Base-by-base conservation (phyloP, 2,329 filamentous ascomycete genomes). In the Alternaria sp. region DNA sequence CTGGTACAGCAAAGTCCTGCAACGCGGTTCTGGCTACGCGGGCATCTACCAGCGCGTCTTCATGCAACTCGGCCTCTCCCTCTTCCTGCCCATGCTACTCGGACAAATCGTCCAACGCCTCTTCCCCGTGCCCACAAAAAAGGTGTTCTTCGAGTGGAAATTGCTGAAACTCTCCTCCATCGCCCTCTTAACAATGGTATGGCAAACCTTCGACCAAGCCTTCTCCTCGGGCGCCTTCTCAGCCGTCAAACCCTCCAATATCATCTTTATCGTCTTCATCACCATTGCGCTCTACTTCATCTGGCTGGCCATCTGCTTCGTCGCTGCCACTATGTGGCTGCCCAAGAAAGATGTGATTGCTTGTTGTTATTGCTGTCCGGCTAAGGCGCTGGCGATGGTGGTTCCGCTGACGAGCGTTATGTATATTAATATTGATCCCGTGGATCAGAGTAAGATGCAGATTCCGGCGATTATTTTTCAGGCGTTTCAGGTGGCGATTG, bases 331-430 rank as follows among this genome's bases (percentile, higher is more conserved):
- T 3, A 77, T 83, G 36, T 87, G 84, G 70, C 83, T 91, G 74
- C 80, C 85, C 0, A 85, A 85, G 40, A 85, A 86, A 61, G 88
- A 92, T 69, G 86, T 90, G 0, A 86, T 92, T 54, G 89, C 91
- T 0, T 87, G 91, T 13, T 92, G 90, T 69, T 92, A 92, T 77
- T 92, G 90, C 70, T 89, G 88, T 25, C 89, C 90, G 0, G 90
- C 90, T 13, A 93, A 93, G 78, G 91, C 90, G 3, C 89, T 90
- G 1, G 89, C 87, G 3, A 82, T 93, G 61, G 90, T 90, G 0
- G 90, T 93, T 8, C 90, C 90, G 0, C 75, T 93, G 26, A 84
- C 88, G 54, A 87, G 87, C 30, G 87, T 90, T 62, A 92, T 93
- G 87, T 93, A 89, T 82, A 81, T 82, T 13, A 82, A 86, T 13